phyloP scores from a whole-genome alignment of 2,329 filamentous ascomycete genomes.

The Penicillium decumbens region DNA sequence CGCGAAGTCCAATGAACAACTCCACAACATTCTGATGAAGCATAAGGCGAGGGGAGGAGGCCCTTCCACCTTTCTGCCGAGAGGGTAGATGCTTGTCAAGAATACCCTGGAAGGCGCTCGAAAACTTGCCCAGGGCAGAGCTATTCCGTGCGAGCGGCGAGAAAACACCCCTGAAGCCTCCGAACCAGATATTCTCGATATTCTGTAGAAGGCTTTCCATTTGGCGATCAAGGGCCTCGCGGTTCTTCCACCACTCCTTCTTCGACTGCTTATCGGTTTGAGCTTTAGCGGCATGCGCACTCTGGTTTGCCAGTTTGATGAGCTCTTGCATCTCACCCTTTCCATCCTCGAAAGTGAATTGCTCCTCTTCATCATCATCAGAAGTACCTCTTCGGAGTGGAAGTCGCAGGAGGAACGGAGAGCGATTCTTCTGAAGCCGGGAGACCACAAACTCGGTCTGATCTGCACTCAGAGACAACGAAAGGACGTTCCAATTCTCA shows the following conservation, averaged over 20 bases:
- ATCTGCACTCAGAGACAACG: conserved; percentile 75
- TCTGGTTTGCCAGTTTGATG: conserved; percentile 74
- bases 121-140: conserved; percentile 67
- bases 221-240: conserved; percentile 71
- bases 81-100: conserved; percentile 84
- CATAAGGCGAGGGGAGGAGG: conserved; percentile 48
- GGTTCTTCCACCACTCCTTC: conserved; percentile 82
- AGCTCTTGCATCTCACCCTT: conserved; percentile 76
- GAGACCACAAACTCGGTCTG: conserved; percentile 81
- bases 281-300: conserved; percentile 68
- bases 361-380: conserved; percentile 68
- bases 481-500: conserved; percentile 75
- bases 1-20: conserved; percentile 79
- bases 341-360: conserved; percentile 79
- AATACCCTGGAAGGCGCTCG: conserved; percentile 70
- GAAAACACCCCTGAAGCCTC: conserved; percentile 92
- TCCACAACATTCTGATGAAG: conserved; percentile 70
- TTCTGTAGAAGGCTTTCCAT: conserved; percentile 74
- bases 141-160: conserved; percentile 63
- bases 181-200: conserved; percentile 90
- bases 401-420: conserved; percentile 79
- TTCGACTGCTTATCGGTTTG: conserved; percentile 71
- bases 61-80: conserved; percentile 57
- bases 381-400: conserved; percentile 78
- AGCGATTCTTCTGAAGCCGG: conserved; percentile 69